Conservation (phyloP, 2,329 filamentous ascomycete species). For the Stachybotrys chlorohalonatus region DNA sequence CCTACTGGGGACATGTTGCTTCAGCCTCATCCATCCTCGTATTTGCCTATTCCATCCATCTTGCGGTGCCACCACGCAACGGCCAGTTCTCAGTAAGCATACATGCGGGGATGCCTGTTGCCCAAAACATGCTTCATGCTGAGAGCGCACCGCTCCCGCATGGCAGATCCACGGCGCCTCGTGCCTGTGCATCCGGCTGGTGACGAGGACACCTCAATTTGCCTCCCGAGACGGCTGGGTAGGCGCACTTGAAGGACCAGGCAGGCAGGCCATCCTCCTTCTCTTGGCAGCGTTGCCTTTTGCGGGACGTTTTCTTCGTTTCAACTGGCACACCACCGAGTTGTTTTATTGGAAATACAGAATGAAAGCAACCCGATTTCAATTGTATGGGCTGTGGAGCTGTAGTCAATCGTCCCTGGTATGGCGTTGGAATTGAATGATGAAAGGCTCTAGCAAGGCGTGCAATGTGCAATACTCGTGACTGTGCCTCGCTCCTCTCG, state of each 20-base stretch:
- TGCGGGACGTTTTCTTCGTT: background rate
- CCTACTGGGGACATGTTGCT: background rate
- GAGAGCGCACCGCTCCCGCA: background rate
- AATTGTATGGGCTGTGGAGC: too few relatives aligned
- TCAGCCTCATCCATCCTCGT: background rate
- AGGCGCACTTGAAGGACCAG: background rate
- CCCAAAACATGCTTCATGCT: background rate
- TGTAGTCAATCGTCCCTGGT: too few relatives aligned
- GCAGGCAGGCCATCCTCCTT: background rate
- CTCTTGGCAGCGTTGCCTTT: background rate
- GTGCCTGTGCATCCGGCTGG: background rate
- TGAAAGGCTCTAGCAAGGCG: too few relatives aligned
- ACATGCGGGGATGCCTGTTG: too few relatives aligned
- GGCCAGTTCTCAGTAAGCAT: background rate
- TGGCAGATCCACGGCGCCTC: background rate
- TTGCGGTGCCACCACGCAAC: background rate
- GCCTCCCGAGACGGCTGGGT: background rate
- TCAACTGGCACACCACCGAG: too few relatives aligned
- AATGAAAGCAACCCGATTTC: too few relatives aligned
- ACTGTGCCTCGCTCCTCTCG: too few relatives aligned
- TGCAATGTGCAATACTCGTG: too few relatives aligned
- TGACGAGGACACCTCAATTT: background rate
- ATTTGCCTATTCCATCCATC: background rate
- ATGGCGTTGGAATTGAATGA: too few relatives aligned
- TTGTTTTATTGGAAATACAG: too few relatives aligned